A percentile compares a stretch with the other conserved stretches of the same genome.
Evolutionary conservation across 495 filamentous ascomycete genomes (phyloP).

Genomic region (Staphylotrichum longicolle): DNA sequence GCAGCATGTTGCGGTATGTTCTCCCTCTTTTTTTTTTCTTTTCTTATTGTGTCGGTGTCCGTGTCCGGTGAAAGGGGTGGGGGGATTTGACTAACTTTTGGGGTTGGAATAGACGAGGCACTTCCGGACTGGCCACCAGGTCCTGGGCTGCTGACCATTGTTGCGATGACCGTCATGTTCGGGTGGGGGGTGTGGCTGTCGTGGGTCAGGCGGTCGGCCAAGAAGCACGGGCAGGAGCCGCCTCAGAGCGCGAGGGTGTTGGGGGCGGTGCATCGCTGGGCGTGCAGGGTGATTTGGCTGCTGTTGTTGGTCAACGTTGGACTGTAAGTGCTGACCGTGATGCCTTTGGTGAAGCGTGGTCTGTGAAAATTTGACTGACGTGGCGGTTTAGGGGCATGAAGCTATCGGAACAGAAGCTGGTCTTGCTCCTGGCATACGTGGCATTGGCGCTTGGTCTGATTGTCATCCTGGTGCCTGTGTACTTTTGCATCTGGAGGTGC

Average conservation of each 20-base stretch:
- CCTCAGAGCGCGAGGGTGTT: slow-evolving; percentile 14
- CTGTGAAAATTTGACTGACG: not conserved
- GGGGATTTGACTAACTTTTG: too few species aligned
- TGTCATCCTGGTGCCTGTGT: slow-evolving; percentile 25
- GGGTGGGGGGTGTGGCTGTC: slow-evolving; percentile 50
- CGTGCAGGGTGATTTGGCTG: slow-evolving; percentile 30
- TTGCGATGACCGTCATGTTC: slow-evolving; percentile 49
- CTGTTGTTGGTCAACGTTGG: slow-evolving; percentile 33
- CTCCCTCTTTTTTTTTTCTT: not conserved
- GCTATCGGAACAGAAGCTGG: slow-evolving; percentile 18
- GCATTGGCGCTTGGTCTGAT: slow-evolving; percentile 27
- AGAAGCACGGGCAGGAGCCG: slow-evolving; percentile 40
- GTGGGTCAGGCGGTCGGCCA: slow-evolving; percentile 45
- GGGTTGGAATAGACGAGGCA: slow-evolving; percentile 47
- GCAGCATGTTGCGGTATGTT: slow-evolving; percentile 52
- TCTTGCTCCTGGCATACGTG: slow-evolving; percentile 31
- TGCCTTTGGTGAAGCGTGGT: not conserved
- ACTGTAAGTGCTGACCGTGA: slow-evolving; percentile 26
- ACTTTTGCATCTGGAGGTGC: slow-evolving; percentile 30
- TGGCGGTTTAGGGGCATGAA: slow-evolving; percentile 27
- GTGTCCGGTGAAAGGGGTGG: too few species aligned
- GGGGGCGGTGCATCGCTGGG: slow-evolving; percentile 26
- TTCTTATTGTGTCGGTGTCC: too few species aligned
- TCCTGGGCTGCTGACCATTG: slow-evolving; percentile 53
- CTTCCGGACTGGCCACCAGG: slow-evolving; percentile 56